Conservation (phyloP, 768 basidiomycete species). For the Hydnomerulius pinastri region DNA sequence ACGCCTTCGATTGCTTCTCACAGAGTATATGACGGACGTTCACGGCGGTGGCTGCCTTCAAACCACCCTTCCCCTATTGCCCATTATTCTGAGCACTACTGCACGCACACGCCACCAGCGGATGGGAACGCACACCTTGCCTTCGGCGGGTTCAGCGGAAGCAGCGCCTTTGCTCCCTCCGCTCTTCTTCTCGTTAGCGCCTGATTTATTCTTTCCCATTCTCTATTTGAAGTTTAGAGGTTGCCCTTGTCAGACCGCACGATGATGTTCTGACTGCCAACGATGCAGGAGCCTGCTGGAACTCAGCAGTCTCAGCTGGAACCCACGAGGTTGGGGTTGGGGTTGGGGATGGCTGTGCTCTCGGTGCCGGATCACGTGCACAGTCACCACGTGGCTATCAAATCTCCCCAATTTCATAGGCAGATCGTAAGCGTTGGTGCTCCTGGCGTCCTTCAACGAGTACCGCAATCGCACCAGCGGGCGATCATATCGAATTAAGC, state of each 20-base stretch:
- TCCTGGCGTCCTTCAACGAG: too few relatives aligned
- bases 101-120: background rate
- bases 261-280: too few relatives aligned
- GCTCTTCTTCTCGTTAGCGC: slow-evolving; percentile 24
- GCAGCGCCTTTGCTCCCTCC: slow-evolving; percentile 19
- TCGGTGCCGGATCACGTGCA: slow-evolving; percentile 17
- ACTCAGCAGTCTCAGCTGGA: too few relatives aligned
- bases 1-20: slow-evolving; percentile 82
- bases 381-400: background rate
- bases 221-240: background rate
- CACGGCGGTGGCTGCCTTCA: slow-evolving; percentile 80
- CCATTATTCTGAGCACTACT: background rate
- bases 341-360: slow-evolving; percentile 4
- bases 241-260: too few relatives aligned
- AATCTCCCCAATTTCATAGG: background rate
- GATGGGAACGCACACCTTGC: slow-evolving; percentile 22
- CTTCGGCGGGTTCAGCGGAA: slow-evolving; percentile 18
- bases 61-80: slow-evolving; percentile 50
- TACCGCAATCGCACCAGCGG: background rate
- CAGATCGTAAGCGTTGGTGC: background rate
- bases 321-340: too few relatives aligned
- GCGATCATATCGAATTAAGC: slow-evolving; percentile 7
- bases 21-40: slow-evolving; percentile 89
- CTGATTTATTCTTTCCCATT: slow-evolving; percentile 33
- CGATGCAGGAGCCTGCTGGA: too few relatives aligned